Conservation (phyloP, 2,329 filamentous ascomycete genomes). For the Fonsecaea nubica region DNA sequence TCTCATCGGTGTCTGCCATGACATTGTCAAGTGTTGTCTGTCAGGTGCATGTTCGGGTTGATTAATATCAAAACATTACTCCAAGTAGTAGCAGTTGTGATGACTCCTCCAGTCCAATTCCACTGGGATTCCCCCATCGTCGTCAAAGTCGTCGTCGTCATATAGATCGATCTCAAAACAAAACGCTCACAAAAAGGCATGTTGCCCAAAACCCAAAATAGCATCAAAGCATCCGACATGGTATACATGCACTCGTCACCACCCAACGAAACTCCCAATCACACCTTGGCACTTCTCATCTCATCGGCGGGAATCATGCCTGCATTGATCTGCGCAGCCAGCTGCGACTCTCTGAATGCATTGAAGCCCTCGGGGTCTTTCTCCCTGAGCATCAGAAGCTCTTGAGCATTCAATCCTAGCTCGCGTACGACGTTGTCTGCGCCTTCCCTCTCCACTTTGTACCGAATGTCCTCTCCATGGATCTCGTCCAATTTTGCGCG, state of each 20-base stretch:
- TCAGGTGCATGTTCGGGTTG: neutral
- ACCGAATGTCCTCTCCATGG: constrained; percentile 51
- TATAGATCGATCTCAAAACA: neutral
- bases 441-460: constrained; percentile 48
- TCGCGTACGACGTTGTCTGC: constrained; percentile 51
- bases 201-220: neutral
- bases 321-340: constrained; percentile 49
- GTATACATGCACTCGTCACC: neutral
- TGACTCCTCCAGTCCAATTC: neutral
- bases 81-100: neutral
- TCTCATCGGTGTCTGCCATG: neutral
- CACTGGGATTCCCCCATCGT: neutral
- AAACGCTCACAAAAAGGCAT: constrained; percentile 18
- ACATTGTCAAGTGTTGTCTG: neutral
- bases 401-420: constrained; percentile 54
- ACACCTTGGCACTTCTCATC: neutral
- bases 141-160: constrained; percentile 4
- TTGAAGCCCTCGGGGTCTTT: constrained; percentile 54
- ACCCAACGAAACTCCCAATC: neutral
- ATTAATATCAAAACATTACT: neutral
- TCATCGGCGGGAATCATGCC: constrained; percentile 23
- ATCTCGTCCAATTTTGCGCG: constrained; percentile 53
- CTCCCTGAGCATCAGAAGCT: constrained; percentile 51
- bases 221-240: neutral
- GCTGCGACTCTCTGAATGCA: constrained; percentile 53